phyloP scores from a whole-genome alignment of 1,284 basidiomycete genomes.

The Austroboletus olivaceoglutinosus region DNA sequence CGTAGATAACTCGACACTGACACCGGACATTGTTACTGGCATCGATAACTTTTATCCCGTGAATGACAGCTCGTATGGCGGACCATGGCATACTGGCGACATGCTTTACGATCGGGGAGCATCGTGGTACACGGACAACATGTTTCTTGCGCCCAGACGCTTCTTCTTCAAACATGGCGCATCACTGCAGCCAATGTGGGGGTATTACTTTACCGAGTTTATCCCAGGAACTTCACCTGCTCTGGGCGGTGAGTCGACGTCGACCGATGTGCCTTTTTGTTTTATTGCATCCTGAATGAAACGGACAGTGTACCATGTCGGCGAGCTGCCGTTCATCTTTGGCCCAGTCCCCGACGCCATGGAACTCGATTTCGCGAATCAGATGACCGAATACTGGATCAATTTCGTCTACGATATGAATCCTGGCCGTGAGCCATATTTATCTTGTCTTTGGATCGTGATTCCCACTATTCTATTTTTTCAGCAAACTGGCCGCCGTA shows the following conservation, averaged over 20 bases:
- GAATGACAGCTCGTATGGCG: slow-evolving; percentile 46
- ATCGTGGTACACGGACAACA: slow-evolving; percentile 56
- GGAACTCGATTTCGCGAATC: slow-evolving; percentile 13
- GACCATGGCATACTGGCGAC: slow-evolving; percentile 56
- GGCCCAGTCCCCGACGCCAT: slow-evolving; percentile 11
- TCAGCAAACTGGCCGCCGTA: slow-evolving; percentile 18
- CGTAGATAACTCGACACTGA: slow-evolving; percentile 19
- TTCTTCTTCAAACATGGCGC: slow-evolving; percentile 50
- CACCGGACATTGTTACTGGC: slow-evolving; percentile 12
- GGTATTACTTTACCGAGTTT: slow-evolving; percentile 54
- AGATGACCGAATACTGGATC: slow-evolving; percentile 21
- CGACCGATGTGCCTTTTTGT: neutral
- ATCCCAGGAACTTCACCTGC: slow-evolving; percentile 47
- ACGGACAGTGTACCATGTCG: slow-evolving; percentile 17
- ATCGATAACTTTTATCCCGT: slow-evolving; percentile 46
- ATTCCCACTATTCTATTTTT: neutral
- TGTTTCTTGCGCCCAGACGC: slow-evolving; percentile 51
- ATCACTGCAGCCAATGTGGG: slow-evolving; percentile 48
- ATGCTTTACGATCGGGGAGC: slow-evolving; percentile 54
- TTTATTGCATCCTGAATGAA: neutral
- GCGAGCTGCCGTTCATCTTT: slow-evolving; percentile 20
- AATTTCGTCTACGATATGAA: slow-evolving; percentile 22
- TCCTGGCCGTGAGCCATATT: slow-evolving; percentile 10
- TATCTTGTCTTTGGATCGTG: neutral
- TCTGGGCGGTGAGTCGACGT: slow-evolving; percentile 39